Percentiles rank a stretch among this genome's conserved stretches.
phyloP scores from a whole-genome alignment of 1,284 basidiomycete genomes.

The Ganoderma sinense region DNA sequence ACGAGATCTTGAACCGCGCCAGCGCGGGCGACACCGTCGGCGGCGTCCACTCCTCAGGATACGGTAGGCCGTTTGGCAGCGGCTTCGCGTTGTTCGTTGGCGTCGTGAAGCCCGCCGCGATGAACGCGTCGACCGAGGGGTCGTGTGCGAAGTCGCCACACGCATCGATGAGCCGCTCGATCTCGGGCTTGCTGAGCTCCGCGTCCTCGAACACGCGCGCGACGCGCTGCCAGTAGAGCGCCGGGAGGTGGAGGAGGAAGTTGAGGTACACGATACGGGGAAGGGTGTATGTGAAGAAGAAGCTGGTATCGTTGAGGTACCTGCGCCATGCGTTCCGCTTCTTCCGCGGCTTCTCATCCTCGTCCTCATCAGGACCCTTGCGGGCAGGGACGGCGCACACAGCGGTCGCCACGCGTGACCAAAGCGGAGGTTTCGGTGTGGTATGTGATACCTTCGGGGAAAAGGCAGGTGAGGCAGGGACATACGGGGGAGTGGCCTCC shows the following conservation, averaged over 20 bases:
- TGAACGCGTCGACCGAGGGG: slow-evolving; percentile 25
- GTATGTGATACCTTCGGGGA: slow-evolving; percentile 15
- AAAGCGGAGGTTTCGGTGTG: background rate
- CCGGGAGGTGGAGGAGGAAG: slow-evolving; percentile 71
- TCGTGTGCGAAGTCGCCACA: slow-evolving; percentile 37
- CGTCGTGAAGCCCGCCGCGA: slow-evolving; percentile 24
- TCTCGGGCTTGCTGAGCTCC: slow-evolving; percentile 75
- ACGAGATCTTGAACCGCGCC: slow-evolving; percentile 71
- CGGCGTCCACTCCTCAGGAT: slow-evolving; percentile 70
- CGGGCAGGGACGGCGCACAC: background rate
- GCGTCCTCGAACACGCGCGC: slow-evolving; percentile 77
- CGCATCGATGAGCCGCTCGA: slow-evolving; percentile 69
- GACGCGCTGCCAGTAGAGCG: slow-evolving; percentile 78
- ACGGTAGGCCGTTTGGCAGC: slow-evolving; percentile 48
- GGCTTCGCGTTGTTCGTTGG: slow-evolving; percentile 18
- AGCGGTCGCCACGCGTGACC: background rate
- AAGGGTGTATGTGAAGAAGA: slow-evolving; percentile 57
- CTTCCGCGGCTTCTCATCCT: slow-evolving; percentile 14
- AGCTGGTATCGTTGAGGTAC: slow-evolving; percentile 24
- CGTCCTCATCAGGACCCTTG: background rate
- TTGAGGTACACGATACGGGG: slow-evolving; percentile 69
- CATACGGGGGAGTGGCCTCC: slow-evolving; percentile 10
- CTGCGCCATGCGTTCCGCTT: slow-evolving; percentile 20
- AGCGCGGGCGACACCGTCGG: slow-evolving; percentile 65
- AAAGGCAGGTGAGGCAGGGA: slow-evolving; percentile 27